These are phyloP conservation scores for Penicillium macrosclerotiorum DNA, from an alignment of 495 filamentous ascomycete species.

Conservation along the genomic window DNA sequence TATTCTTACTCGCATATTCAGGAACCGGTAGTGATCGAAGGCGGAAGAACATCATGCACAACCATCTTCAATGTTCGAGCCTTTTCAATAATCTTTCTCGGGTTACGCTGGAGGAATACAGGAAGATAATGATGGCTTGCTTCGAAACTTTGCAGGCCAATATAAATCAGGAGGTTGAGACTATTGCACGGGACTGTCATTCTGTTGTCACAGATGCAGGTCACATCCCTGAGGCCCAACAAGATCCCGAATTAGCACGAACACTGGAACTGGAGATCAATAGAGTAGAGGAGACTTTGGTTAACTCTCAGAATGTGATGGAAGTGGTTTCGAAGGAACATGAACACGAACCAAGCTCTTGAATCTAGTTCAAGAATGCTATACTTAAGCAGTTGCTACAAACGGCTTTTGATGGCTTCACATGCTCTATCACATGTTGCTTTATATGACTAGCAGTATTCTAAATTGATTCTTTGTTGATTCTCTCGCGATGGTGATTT, in stretches of 20 bases:
- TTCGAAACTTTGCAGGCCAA: not conserved
- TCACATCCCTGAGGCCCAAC: not conserved
- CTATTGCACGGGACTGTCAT: not conserved
- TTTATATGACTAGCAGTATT: not conserved
- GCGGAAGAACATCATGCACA: slow-evolving; percentile 2
- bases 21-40: not conserved
- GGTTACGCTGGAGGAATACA: not conserved
- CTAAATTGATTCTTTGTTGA: not conserved
- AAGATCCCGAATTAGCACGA: not conserved
- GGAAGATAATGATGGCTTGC: not conserved
- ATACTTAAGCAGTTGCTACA: not conserved
- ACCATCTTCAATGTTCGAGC: not conserved
- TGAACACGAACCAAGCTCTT: not conserved
- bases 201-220: not conserved
- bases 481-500: not conserved
- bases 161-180: not conserved
- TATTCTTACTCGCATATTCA: not conserved
- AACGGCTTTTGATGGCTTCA: not conserved
- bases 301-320: not conserved
- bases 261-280: not conserved
- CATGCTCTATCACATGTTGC: not conserved
- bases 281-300: not conserved
- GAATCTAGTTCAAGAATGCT: not conserved
- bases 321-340: not conserved
- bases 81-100: not conserved